A percentile compares a stretch with the other conserved stretches of the same genome.
Evolutionary conservation across 768 basidiomycete genomes (phyloP).

Genomic region (Suillus placidus): DNA sequence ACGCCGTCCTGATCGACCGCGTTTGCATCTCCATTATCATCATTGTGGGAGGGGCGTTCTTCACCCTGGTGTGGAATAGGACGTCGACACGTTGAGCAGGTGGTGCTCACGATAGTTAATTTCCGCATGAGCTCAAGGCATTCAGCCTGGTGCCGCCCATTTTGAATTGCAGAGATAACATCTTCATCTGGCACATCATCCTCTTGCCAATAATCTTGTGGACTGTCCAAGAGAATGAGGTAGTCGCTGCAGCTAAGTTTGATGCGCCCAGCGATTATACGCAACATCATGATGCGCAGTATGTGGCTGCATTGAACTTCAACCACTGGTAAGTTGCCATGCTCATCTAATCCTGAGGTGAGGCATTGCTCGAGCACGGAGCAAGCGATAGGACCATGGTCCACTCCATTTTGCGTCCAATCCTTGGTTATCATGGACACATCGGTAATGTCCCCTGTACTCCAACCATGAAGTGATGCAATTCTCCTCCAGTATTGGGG

Average conservation of each 20-base stretch:
- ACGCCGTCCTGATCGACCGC: too few relatives aligned
- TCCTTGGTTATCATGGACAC: background rate
- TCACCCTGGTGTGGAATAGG: accelerated
- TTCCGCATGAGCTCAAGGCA: background rate
- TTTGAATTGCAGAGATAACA: background rate
- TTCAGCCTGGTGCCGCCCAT: background rate
- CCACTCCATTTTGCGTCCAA: background rate
- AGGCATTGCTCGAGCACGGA: background rate
- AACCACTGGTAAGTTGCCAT: background rate
- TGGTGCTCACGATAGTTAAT: background rate
- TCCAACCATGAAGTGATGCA: background rate
- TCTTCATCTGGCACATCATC: background rate
- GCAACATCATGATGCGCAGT: background rate
- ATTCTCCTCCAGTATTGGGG: background rate
- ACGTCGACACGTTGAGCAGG: background rate
- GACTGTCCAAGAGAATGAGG: too few relatives aligned
- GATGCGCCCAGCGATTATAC: too few relatives aligned
- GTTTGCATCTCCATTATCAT: background rate
- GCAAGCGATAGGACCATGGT: background rate
- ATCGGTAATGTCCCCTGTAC: background rate
- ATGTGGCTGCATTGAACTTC: background rate
- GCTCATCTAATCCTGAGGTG: background rate
- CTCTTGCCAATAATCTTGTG: too few relatives aligned
- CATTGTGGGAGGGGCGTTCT: accelerated
- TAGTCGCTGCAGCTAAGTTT: too few relatives aligned